Percentiles rank a stretch among this genome's conserved stretches.
These are phyloP conservation scores for Salix arbutifolia DNA, from an alignment of 345 rosid species.

Conservation along the genomic window DNA sequence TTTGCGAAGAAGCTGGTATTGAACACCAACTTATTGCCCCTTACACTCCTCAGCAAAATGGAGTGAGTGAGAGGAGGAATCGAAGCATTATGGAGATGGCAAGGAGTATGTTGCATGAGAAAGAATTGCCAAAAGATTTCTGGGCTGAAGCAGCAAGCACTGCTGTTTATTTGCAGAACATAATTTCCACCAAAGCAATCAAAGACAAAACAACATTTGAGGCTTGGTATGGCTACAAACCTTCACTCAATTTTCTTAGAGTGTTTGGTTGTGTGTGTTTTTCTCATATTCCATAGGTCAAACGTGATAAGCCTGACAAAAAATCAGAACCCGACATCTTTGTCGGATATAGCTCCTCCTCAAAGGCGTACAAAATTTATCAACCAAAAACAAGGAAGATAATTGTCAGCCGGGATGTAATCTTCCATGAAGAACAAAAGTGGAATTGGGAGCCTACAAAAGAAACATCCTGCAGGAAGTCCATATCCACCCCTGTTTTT, in stretches of 20 bases:
- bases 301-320: no score
- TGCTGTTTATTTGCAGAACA: neutral
- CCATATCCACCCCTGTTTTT: no score
- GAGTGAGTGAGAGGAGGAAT: neutral
- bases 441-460: neutral
- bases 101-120: neutral
- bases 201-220: neutral
- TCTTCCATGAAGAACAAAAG: neutral
- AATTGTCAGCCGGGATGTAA: neutral
- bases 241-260: neutral
- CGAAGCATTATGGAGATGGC: neutral
- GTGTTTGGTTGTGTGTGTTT: no score
- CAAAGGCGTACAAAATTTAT: neutral
- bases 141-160: neutral
- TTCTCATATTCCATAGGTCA: no score
- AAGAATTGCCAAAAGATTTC: neutral
- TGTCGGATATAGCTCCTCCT: no score
- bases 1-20: neutral
- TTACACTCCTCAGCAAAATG: neutral
- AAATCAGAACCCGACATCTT: no score
- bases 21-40: neutral
- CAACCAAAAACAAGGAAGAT: neutral
- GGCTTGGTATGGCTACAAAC: neutral
- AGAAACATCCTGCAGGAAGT: neutral
- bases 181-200: neutral